Base-by-base conservation (phyloP, 805 yeast species). In the Spathaspora hagerdaliae region DNA sequence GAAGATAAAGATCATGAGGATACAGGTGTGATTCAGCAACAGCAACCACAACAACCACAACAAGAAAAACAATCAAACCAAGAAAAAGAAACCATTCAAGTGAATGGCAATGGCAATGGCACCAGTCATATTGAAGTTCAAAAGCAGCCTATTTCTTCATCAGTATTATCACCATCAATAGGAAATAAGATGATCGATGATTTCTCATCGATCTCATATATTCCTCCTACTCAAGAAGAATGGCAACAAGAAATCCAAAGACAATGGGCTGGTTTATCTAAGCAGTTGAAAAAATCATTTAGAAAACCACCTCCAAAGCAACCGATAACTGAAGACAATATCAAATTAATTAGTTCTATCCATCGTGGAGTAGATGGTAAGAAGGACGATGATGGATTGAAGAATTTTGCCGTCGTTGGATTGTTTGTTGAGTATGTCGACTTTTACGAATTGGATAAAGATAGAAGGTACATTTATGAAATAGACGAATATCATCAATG, bases 361-460 rank as follows among this genome's bases (percentile, higher is more conserved):
- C 73, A 78, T 40, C 74, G 96, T 53, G 92, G 96, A 10, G 96
- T 88, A 13, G 96, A 88, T 63, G 96, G 96, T 7, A 74, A 79
- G 38, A 76, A 79, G 56, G 82, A 79, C 42, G 82, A 78, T 29
- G 79, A 78, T 27, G 81, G 84, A 0, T 65, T 75, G 45, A 82
- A 80, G 57, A 81, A 86, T 60, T 87, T 85, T 59, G 81, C 81
- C 1, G 79, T 87, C 24, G 78, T 86, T 27, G 81, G 85, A 35
- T 61, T 88, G 68, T 80, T 86, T 56, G 75, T 83, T 35, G 85
- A 87, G 43, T 69, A 74, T 39, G 95, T 85, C 9, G 96, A 88
- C 61, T 76, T 74, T 57, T 75, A 82, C 43, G 83, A 82, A 51
- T 65, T 82, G 50, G 81, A 79, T 42, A 79, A 79, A 50, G 77